A percentile compares a stretch with the other conserved stretches of the same genome.
phyloP scores from a whole-genome alignment of 2,329 filamentous ascomycete species.

The Colletotrichum australisinense region DNA sequence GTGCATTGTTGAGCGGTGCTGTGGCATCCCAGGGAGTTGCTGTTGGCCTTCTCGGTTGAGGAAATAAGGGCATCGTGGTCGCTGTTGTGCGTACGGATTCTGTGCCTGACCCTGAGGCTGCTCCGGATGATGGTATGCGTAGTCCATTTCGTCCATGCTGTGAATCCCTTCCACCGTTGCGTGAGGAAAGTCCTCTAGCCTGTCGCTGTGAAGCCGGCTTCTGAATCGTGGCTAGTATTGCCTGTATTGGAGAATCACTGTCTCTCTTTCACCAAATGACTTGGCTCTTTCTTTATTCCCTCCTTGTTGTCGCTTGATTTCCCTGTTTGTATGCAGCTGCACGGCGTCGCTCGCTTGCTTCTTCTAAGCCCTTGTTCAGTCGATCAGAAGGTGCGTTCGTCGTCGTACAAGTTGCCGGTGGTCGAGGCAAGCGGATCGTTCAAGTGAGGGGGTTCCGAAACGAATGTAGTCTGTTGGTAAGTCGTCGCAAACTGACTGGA shows the following conservation, averaged over 20 bases:
- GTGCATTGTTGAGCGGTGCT: slow-evolving; percentile 34
- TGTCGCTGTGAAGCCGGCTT: neutral
- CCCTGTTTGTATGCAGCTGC: slow-evolving; percentile 9
- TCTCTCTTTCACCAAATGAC: neutral
- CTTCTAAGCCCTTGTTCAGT: neutral
- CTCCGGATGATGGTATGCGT: slow-evolving; percentile 29
- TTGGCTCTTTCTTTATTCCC: neutral
- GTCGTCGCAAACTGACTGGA: slow-evolving; percentile 9
- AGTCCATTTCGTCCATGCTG: slow-evolving; percentile 34
- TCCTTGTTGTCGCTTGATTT: neutral
- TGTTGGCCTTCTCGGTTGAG: slow-evolving; percentile 8
- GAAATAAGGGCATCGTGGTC: slow-evolving; percentile 22
- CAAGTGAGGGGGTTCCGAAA: neutral
- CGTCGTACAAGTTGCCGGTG: slow-evolving; percentile 4
- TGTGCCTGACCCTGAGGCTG: slow-evolving; percentile 19
- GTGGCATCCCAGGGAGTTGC: neutral
- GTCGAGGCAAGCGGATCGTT: neutral
- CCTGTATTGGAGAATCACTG: neutral
- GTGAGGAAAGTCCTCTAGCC: neutral
- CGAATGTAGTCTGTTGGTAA: slow-evolving; percentile 3
- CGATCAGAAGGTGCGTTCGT: neutral
- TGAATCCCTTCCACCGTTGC: neutral
- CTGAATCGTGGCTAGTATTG: neutral
- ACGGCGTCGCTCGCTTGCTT: slow-evolving; percentile 22
- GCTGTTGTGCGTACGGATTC: slow-evolving; percentile 18